Base-by-base conservation (phyloP, 176 grass and related monocot species). In the Tuctoria greenei region DNA sequence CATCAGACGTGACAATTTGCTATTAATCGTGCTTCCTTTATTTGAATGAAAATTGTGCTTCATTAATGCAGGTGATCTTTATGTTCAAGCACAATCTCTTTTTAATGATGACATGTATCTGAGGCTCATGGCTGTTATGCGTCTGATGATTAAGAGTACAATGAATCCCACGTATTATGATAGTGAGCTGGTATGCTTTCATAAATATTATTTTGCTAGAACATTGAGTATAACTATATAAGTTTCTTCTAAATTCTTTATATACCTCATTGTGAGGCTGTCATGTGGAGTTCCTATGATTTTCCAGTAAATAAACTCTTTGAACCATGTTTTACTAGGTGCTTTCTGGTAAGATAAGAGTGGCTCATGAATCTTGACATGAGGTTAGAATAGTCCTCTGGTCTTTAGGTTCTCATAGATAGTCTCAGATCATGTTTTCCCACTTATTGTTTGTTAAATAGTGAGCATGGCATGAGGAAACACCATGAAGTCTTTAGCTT, bases 61-160 rank as follows among this genome's bases (percentile, higher is more conserved):
- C 41, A 18, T 76, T 71, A 27, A 64, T 87, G 47, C 88, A 98
- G 95, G 95, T 67, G 91, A 94, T 90, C 84, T 98, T 59, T 98
- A 92, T 81, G 82, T 85, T 47, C 91, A 94, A 92, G 91, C 95
- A 63, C 89, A 85, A 69, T 77, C 66, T 83, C 61, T 94, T 27
- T 98, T 98, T 84, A 70, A 94, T 80, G 67, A 64, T 86, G 89
- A 92, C 57, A 98, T 98, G 95, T 98, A 98, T 90, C 82, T 92
- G 72, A 79, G 91, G 75, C 82, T 98, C 31, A 93, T 93, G 67
- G 87, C 81, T 52, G 46, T 92, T 52, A 86, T 98, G 83, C 86
- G 90, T 77, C 86, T 89, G 75, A 83, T 93, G 77, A 90, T 98
- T 67, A 85, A 88, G 84, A 90, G 81, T 84, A 88, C 85, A 47